These are phyloP conservation scores for Malus sylvestris DNA, from an alignment of 306 rosid genomes.

Conservation along the genomic window DNA sequence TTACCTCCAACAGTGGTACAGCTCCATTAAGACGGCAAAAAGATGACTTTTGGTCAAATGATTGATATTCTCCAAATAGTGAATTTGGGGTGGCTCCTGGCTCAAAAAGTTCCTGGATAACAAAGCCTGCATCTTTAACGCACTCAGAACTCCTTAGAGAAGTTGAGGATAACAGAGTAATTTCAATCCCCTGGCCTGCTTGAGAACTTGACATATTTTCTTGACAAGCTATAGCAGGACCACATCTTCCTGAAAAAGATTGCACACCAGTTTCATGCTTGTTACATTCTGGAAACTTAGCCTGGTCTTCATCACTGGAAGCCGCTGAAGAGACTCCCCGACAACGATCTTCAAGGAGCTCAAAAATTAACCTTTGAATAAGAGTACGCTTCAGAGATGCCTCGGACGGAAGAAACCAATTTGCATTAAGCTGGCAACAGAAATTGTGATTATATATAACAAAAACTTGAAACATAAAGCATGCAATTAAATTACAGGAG, in stretches of 20 bases:
- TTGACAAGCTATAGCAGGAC: conserved; percentile 31
- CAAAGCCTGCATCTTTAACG: conserved; percentile 55
- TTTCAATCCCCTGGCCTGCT: conserved; percentile 56
- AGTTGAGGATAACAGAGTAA: conserved; percentile 67
- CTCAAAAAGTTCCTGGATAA: conserved; percentile 71
- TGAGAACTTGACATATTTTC: conserved; percentile 39
- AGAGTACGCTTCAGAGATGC: conserved; percentile 85
- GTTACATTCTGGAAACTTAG: conserved; percentile 27
- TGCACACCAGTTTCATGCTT: conserved; percentile 32
- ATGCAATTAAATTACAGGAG: background rate
- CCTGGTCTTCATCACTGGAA: conserved; percentile 35
- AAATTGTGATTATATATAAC: background rate
- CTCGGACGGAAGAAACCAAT: conserved; percentile 89
- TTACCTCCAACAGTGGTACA: conserved; percentile 48
- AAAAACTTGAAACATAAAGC: background rate
- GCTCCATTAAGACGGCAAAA: conserved; percentile 41
- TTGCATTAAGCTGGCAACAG: conserved; percentile 59
- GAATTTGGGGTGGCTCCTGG: conserved; percentile 55
- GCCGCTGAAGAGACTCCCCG: conserved; percentile 42
- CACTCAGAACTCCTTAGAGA: conserved; percentile 45
- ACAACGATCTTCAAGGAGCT: conserved; percentile 50
- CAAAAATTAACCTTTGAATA: conserved; percentile 72
- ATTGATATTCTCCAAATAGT: conserved; percentile 44
- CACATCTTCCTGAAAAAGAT: conserved; percentile 30
- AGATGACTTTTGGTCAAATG: conserved; percentile 55